These are phyloP conservation scores for Pterocarpus santalinus DNA, from an alignment of 306 rosid species.

Conservation along the genomic window DNA sequence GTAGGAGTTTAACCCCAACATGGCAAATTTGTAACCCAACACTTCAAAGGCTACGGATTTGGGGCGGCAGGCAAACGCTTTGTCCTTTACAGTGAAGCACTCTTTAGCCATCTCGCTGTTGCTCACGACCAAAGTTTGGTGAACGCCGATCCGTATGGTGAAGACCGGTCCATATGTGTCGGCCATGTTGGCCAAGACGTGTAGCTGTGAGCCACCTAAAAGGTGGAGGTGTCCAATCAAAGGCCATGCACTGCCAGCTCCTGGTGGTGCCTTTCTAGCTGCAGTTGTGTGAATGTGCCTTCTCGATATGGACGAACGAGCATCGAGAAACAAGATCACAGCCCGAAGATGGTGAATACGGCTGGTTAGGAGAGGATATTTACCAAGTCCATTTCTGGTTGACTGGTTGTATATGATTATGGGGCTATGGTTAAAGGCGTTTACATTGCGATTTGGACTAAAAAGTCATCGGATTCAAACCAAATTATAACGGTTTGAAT, in stretches of 20 bases:
- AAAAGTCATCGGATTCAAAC: too few species aligned
- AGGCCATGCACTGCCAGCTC: constrained; percentile 54
- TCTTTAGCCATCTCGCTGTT: constrained; percentile 48
- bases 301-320: constrained; percentile 7
- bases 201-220: constrained; percentile 32
- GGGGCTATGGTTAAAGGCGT: too few species aligned
- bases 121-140: constrained; percentile 38
- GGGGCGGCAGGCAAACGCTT: constrained; percentile 46
- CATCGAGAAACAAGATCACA: not conserved
- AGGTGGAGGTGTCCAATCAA: constrained; percentile 54
- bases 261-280: constrained; percentile 39
- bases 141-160: constrained; percentile 40
- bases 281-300: not conserved
- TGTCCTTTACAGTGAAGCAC: constrained; percentile 50
- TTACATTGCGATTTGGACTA: too few species aligned
- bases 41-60: constrained; percentile 41
- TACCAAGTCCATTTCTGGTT: not conserved
- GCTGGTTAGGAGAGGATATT: not conserved
- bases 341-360: not conserved
- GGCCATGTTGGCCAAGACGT: constrained; percentile 27
- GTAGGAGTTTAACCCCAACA: constrained; percentile 44
- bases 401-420: not conserved
- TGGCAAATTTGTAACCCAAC: constrained; percentile 41
- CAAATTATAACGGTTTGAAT: too few species aligned
- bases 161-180: constrained; percentile 47